Evolutionary conservation across 768 basidiomycete genomes (phyloP), one percentile per base, ranked within the genome.

Genomic region (Pleurotus cornucopiae): DNA sequence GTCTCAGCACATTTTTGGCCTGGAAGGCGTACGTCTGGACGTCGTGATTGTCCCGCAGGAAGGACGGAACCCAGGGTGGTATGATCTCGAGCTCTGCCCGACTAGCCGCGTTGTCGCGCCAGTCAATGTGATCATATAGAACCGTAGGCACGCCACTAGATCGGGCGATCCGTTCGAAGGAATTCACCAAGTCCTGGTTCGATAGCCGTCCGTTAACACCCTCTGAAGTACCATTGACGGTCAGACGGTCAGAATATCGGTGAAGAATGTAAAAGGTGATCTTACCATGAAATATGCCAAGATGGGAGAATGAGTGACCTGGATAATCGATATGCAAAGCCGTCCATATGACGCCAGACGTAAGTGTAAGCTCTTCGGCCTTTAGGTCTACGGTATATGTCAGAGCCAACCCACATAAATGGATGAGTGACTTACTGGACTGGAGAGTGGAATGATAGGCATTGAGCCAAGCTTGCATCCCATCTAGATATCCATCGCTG

Each of bases 261-360:
- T 30, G 4, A 4, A 34, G 30, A 39, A 52, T 40, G 21, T 40
- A 40, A 39, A 51, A 44, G 13, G 64, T 84, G 53, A 7, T 93
- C 85, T 54, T 14, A 94, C 96, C 96, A 69, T 88, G 91, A 73
- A 93, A 98, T 7, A 98, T 72, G n/a, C 97, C 96, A 2, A 98
- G 76, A 66, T 98, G 92, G 7, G 90, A 93, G 71, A 98, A 96
- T 0, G 95, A 98, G 70, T 99, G 96, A 0, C 94, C 91, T 0
- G 94, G 92, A 68, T 98, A 98, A 67, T 98, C 97, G 43, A 99
- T 83, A 62, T 89, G 90, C 46, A 99, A 71, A 9, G 94, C 94
- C 1, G 91, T 93, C 97, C 97, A 99, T 43, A 99, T 89, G 5
- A 94, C 88, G 2, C 94, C 95, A 2, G 92, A 91, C 1, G 83